Evolutionary conservation across 2,329 filamentous ascomycete species (phyloP), one percentile per base, ranked within the genome.

Genomic region (Alternaria sp.): DNA sequence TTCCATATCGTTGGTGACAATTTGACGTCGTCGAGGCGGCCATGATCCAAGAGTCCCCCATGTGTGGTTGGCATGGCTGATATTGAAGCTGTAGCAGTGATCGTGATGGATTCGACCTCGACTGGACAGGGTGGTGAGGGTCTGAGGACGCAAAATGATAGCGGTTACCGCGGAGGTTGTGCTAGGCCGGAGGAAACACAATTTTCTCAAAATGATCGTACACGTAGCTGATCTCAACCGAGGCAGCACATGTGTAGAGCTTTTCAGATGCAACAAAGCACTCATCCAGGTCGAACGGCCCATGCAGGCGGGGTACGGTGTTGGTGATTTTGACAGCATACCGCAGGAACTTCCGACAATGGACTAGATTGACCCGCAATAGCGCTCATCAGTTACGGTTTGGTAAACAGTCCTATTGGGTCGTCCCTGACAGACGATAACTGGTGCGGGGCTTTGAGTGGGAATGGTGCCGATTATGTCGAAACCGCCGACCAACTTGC

Each of bases 11-110:
- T 51, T 20, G 66, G 61, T n/a, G 68, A 64, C 5, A 72, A 54
- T 36, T 55, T 69, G 48, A 73, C 47, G 18, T 76, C 70, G 34
- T 76, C 70, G 39, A 75, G 24, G 6, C 42, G 41, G 20, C 63
- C 65, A 12, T 71, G 66, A 52, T 75, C 74, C 39, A 78, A 46
- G 2, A 70, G 62, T 32, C 75, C 75, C 28, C 71, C 66, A 20
- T 66, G 60, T 59, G 72, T 76, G 41, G 64, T 54, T 22, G 75
- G 66, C 75, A 78, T 78, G 18, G 32, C 36, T 18, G 11, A 26
- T 24, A 66, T 54, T 41, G 46, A 14, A 42, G 24, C 42, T n/a
- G 14, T 36, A 32, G 30, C 41, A 38, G 24, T 41, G 36, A 32
- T 20, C 34, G 24, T 18, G 22, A 11, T 46, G 14, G 4, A 18